A percentile compares a stretch with the other conserved stretches of the same genome.
phyloP scores from a whole-genome alignment of 106 monocot genomes.

The Dioscorea dumetorum region DNA sequence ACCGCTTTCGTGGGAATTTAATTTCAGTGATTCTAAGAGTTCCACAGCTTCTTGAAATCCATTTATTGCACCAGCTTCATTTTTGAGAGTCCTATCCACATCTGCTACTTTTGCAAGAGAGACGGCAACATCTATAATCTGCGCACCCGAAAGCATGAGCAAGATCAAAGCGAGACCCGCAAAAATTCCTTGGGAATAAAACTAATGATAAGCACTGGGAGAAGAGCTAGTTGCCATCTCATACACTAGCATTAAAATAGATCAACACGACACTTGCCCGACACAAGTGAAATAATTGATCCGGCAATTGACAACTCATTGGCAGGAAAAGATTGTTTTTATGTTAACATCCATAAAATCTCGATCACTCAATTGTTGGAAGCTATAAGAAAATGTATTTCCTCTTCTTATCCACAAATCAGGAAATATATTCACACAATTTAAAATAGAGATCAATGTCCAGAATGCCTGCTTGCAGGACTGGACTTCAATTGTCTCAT shows the following conservation, averaged over 20 bases:
- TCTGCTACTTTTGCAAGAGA: slow-evolving; percentile 98
- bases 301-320: neutral
- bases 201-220: neutral
- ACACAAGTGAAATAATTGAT: neutral
- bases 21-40: slow-evolving; percentile 71
- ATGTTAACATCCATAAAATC: neutral
- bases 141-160: neutral
- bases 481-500: too few species aligned
- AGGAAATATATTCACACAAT: too few species aligned
- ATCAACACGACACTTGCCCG: too few species aligned
- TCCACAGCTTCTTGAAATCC: slow-evolving; percentile 82
- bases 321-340: neutral
- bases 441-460: too few species aligned
- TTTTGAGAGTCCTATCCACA: slow-evolving; percentile 65
- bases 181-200: neutral
- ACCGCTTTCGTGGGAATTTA: slow-evolving; percentile 46
- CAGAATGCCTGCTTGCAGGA: too few species aligned
- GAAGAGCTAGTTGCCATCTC: too few species aligned
- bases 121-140: slow-evolving; percentile 78
- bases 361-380: neutral
- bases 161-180: neutral
- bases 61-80: slow-evolving; percentile 48
- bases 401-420: too few species aligned
- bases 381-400: too few species aligned
- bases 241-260: too few species aligned